phyloP scores from a whole-genome alignment of 2,329 filamentous ascomycete genomes.

The Hymenoscyphus albidus region DNA sequence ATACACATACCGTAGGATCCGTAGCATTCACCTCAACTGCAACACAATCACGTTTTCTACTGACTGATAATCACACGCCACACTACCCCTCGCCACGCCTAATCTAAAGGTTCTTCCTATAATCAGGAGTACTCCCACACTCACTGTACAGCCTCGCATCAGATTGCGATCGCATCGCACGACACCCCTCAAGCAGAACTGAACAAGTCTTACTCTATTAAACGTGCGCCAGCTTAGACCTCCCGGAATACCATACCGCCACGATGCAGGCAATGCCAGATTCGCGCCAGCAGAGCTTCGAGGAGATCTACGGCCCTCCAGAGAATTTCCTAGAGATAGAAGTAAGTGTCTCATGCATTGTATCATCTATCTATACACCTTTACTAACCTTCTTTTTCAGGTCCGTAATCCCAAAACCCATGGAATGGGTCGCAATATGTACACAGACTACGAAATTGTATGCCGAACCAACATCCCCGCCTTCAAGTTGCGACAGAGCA shows the following conservation, averaged over 20 bases:
- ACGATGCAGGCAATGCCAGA: conserved; percentile 63
- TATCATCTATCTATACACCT: conserved; percentile 7
- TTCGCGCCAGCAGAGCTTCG: conserved; percentile 87
- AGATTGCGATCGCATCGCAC: not conserved
- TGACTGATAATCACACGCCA: not conserved
- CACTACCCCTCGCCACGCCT: not conserved
- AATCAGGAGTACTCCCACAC: not conserved
- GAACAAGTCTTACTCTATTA: not conserved
- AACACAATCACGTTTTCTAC: not conserved
- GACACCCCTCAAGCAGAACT: not conserved
- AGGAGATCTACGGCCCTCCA: conserved; percentile 97
- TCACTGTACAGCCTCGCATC: not conserved
- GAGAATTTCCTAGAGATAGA: conserved; percentile 99
- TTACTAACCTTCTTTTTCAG: conserved; percentile 43
- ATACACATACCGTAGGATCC: no score
- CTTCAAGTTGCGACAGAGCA: conserved; percentile 88
- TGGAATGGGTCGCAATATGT: conserved; percentile 92
- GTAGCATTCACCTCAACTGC: not conserved
- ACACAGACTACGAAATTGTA: conserved; percentile 97
- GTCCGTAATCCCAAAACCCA: conserved; percentile 91
- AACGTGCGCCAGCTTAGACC: not conserved
- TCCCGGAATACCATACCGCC: conserved; percentile 10
- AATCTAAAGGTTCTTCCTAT: not conserved
- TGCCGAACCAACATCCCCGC: conserved; percentile 98
- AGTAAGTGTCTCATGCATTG: conserved; percentile 46